Conservation (phyloP, 2,329 filamentous ascomycete species). For the Chaetomium sp. region DNA sequence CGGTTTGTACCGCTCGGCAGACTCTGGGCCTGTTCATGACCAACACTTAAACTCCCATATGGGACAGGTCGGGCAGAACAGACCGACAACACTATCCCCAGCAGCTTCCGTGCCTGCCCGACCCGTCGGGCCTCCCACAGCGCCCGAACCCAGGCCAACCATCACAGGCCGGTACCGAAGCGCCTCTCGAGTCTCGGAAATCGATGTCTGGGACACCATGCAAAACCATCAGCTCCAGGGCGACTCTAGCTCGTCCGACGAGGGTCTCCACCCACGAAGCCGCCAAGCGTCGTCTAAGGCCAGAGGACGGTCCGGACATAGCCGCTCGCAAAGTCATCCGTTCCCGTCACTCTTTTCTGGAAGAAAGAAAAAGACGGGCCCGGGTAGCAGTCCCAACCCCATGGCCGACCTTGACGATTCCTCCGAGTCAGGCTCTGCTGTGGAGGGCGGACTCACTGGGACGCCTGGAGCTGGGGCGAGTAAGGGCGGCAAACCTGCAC, state of each 20-base stretch:
- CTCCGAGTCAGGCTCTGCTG: constrained; percentile 35
- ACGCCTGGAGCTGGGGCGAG: too few species aligned
- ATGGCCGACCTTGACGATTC: constrained; percentile 26
- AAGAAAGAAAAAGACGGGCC: constrained; percentile 43
- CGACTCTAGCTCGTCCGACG: constrained; percentile 37
- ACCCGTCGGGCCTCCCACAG: constrained; percentile 14
- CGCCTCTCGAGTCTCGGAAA: constrained; percentile 15
- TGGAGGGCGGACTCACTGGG: constrained; percentile 25
- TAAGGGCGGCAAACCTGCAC: constrained; percentile 1
- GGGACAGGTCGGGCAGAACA: too few species aligned
- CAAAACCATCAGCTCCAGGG: constrained; percentile 16
- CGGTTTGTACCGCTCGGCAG: not conserved
- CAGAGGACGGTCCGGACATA: constrained; percentile 33
- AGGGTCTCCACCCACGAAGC: constrained; percentile 31
- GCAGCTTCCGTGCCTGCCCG: constrained; percentile 18
- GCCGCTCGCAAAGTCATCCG: constrained; percentile 72
- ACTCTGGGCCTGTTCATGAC: not conserved
- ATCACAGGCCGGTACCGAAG: constrained; percentile 13
- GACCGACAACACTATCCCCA: not conserved
- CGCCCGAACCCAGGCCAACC: not conserved
- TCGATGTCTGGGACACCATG: constrained; percentile 22
- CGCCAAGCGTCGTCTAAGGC: not conserved
- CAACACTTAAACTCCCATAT: too few species aligned
- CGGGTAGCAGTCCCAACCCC: constrained; percentile 29
- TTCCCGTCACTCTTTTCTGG: constrained; percentile 64